Base-by-base conservation (phyloP, 768 basidiomycete species). In the Boletus coccyginus region DNA sequence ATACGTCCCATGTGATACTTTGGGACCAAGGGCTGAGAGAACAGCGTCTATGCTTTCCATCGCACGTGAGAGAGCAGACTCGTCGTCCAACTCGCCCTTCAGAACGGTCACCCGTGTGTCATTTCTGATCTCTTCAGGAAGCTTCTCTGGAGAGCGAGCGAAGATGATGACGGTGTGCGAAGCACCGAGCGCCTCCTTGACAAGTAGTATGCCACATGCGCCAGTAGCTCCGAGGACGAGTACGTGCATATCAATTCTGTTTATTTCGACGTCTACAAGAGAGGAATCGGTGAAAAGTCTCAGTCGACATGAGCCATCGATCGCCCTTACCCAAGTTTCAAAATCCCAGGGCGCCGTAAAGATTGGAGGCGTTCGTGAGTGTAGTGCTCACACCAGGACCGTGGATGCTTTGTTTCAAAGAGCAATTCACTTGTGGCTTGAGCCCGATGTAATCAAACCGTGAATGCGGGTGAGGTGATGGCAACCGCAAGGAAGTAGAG, bases 171-270 rank as follows among this genome's bases (percentile, higher is more conserved):
- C 62, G 5, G 77, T 73, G 60, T 80, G 76, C 7, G 66, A 61
- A 21, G 71, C 70, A 17, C 72, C 64, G 17, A 90, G 78, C 7
- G 77, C 72, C 63, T 86, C 79, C 50, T 82, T 78, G 54, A 85
- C 76, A 56, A 90, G 74, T 17, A 79, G 76, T 44, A 80, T 69
- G 47, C 88, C 89, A 36, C 71, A 70, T 14, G 82, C 77, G 2
- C 88, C 88, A 4, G 88, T 91, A 24, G 78, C 84, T 17, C 88
- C 89, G n/a, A 91, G 76, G 55, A 90, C 74, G 52, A 90, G 75
- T 54, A 88, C 62, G 27, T 76, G 83, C 81, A 81, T 81, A 17
- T 36, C 19, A 43, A 11, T 16, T 39, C 13, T 16, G 35, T 35
- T 35, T 9, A 3, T 41, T 24, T 48, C 14, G 40, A 39, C 2